Percentiles rank a stretch among this genome's conserved stretches.
These are phyloP conservation scores for Taiwanofungus camphoratus DNA, from an alignment of 1,284 basidiomycete genomes.

Conservation along the genomic window DNA sequence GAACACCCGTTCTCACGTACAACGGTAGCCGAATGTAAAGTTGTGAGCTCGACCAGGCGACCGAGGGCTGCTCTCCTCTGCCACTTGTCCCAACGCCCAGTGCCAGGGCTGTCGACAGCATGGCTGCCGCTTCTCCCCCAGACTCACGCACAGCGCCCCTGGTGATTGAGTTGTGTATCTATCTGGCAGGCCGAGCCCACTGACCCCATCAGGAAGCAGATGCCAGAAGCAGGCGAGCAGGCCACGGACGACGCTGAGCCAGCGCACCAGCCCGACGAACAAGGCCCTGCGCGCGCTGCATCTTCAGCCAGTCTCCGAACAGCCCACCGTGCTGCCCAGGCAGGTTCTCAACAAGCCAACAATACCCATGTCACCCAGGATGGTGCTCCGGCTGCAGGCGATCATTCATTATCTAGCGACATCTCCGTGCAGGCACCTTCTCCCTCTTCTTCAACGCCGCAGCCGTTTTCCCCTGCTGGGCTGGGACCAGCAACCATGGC, in stretches of 20 bases:
- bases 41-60: not conserved
- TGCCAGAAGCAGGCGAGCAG: too few relatives aligned
- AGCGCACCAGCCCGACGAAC: too few relatives aligned
- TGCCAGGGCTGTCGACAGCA: not conserved
- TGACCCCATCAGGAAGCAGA: too few relatives aligned
- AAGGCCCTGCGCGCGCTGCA: too few relatives aligned
- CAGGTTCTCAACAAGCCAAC: not conserved
- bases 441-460: not conserved
- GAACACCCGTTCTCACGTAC: not conserved
- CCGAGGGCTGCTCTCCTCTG: not conserved
- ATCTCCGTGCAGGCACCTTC: constrained; percentile 8
- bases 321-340: not conserved
- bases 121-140: constrained; percentile 1
- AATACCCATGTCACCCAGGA: constrained; percentile 6
- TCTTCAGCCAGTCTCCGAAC: too few relatives aligned
- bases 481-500: constrained; percentile 13
- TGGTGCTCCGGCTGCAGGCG: constrained; percentile 5
- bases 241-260: too few relatives aligned
- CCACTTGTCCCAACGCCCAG: not conserved
- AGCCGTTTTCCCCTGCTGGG: constrained; percentile 6
- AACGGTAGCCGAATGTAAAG: not conserved
- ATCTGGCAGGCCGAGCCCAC: too few relatives aligned
- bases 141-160: too few relatives aligned
- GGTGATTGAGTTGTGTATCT: too few relatives aligned
- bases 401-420: constrained; percentile 4